A percentile compares a stretch with the other conserved stretches of the same genome.
Evolutionary conservation across 192 early-diverging fungal species (phyloP).

Genomic region (Anaeromyces robustus): DNA sequence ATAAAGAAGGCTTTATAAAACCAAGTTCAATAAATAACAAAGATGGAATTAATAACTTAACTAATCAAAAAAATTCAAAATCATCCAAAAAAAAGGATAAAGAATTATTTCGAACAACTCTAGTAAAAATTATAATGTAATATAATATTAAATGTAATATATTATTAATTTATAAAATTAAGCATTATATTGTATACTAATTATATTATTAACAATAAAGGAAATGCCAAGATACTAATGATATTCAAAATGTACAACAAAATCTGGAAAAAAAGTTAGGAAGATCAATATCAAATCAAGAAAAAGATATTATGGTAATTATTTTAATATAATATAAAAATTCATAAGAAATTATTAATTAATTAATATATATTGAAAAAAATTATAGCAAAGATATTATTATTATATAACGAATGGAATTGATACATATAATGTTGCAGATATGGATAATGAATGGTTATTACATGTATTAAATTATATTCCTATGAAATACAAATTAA

Average conservation of each 20-base stretch:
- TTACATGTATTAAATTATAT: constrained; percentile 29
- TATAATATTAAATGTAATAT: not conserved
- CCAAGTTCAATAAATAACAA: not conserved
- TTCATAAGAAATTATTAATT: not conserved
- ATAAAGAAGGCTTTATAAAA: not conserved
- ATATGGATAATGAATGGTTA: constrained; percentile 45
- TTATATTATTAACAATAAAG: too few species aligned
- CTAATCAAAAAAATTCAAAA: not conserved
- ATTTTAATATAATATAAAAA: not conserved
- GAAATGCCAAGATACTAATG: constrained; percentile 20
- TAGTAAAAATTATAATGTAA: constrained; percentile 45
- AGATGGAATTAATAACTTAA: not conserved
- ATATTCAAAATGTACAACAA: constrained; percentile 2
- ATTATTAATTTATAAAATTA: too few species aligned
- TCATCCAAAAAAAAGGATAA: constrained; percentile 26
- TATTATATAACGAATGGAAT: constrained; percentile 50
- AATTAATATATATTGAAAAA: constrained; percentile 3
- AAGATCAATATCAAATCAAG: constrained; percentile 9
- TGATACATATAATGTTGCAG: constrained; percentile 41
- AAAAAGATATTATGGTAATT: constrained; percentile 23
- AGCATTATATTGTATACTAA: too few species aligned
- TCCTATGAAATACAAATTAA: constrained; percentile 20
- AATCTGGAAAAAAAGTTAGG: not conserved
- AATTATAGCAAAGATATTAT: constrained; percentile 40
- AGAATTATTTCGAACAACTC: constrained; percentile 33